phyloP scores from a whole-genome alignment of 139 green algal genomes.

The Limnomonas spitsbergensis region DNA sequence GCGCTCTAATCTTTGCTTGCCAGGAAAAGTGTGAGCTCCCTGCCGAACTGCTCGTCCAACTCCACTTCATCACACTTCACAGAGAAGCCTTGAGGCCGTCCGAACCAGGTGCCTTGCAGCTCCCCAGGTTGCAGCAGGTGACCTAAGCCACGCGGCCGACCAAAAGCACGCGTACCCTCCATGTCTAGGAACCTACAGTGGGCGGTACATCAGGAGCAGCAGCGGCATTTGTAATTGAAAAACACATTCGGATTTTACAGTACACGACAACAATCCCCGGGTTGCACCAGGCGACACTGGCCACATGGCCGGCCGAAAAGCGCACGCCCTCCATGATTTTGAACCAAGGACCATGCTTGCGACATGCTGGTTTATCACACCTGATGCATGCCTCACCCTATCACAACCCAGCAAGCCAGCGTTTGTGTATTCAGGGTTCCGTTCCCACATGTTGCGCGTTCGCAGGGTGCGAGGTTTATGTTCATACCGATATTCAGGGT shows the following conservation, averaged over 20 bases:
- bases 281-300: neutral
- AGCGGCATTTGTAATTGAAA: too few species aligned
- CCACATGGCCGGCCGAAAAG: neutral
- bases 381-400: too few species aligned
- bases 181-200: slow-evolving; percentile 33
- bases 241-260: too few species aligned
- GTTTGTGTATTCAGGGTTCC: too few species aligned
- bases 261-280: too few species aligned
- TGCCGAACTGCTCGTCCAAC: slow-evolving; percentile 6
- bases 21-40: slow-evolving; percentile 35
- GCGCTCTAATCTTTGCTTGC: slow-evolving; percentile 22
- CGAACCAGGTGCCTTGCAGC: slow-evolving; percentile 26
- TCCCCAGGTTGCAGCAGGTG: slow-evolving; percentile 43
- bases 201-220: too few species aligned
- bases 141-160: slow-evolving; percentile 25
- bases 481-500: too few species aligned
- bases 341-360: neutral
- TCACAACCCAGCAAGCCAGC: too few species aligned
- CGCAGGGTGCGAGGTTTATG: too few species aligned
- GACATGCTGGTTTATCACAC: neutral
- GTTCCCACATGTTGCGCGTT: too few species aligned
- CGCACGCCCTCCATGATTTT: neutral
- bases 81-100: slow-evolving; percentile 33
- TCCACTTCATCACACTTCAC: slow-evolving; percentile 29
- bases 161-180: slow-evolving; percentile 31